These are phyloP conservation scores for Chloris gayana DNA, from an alignment of 176 grass and related monocot genomes.

Conservation along the genomic window DNA sequence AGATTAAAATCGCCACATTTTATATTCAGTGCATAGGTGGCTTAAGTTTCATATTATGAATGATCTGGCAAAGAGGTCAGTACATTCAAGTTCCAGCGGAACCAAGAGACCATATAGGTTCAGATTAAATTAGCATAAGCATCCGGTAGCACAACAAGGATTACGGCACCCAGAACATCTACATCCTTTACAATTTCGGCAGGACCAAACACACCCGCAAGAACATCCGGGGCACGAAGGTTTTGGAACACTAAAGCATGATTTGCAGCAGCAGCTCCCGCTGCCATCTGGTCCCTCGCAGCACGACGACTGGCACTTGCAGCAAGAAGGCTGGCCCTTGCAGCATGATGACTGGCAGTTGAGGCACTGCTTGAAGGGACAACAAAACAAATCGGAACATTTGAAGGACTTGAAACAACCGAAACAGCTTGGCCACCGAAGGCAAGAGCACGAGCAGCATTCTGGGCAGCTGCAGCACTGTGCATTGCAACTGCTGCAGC, in stretches of 20 bases:
- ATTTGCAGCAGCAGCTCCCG: conserved; percentile 34
- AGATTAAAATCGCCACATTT: too few species aligned
- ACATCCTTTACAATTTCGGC: conserved; percentile 49
- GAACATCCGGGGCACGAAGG: conserved; percentile 59
- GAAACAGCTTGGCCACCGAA: conserved; percentile 16
- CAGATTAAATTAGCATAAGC: conserved; percentile 44
- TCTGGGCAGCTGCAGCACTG: conserved; percentile 47
- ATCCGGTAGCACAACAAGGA: conserved; percentile 62
- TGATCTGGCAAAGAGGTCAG: too few species aligned
- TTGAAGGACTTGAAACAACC: conserved; percentile 34
- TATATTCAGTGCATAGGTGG: too few species aligned
- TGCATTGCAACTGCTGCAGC: conserved; percentile 25
- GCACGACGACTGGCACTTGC: conserved; percentile 45
- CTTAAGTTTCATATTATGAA: too few species aligned
- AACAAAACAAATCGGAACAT: conserved; percentile 27
- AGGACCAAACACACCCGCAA: conserved; percentile 78
- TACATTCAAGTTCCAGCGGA: too few species aligned
- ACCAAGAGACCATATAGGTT: too few species aligned
- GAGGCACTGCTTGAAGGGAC: conserved; percentile 31
- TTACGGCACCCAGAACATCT: conserved; percentile 50
- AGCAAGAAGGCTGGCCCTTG: conserved; percentile 31
- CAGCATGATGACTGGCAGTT: conserved; percentile 44
- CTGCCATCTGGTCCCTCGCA: conserved; percentile 28
- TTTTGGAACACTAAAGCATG: conserved; percentile 38
- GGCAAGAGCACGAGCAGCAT: conserved; percentile 42